Evolutionary conservation across 768 basidiomycete species (phyloP).

Genomic region (Lactarius pseudohatsudake): DNA sequence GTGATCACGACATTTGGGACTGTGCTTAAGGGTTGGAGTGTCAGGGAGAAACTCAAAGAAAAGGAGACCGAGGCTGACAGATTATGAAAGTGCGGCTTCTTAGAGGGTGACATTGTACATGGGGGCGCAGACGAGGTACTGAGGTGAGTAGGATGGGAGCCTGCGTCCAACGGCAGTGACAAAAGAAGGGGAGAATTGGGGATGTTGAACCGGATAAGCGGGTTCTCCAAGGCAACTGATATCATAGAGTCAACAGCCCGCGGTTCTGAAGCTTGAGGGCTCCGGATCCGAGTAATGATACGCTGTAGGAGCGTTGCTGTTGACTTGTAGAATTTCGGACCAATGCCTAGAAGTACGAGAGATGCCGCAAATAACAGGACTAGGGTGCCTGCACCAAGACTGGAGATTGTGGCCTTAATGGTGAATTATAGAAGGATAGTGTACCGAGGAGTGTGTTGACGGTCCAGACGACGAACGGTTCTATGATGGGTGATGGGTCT

Average conservation of each 20-base stretch:
- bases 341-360: slow-evolving; percentile 17
- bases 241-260: slow-evolving; percentile 15
- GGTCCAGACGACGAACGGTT: background rate
- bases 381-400: slow-evolving; percentile 24
- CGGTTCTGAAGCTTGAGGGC: slow-evolving; percentile 5
- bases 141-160: slow-evolving; percentile 6
- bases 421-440: slow-evolving; percentile 12
- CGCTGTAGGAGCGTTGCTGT: background rate
- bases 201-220: slow-evolving; percentile 21
- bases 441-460: background rate
- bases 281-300: slow-evolving; percentile 9
- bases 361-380: slow-evolving; percentile 9
- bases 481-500: background rate
- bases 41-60: slow-evolving; percentile 13
- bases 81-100: background rate
- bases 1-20: slow-evolving; percentile 28
- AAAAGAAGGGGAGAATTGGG: slow-evolving; percentile 26
- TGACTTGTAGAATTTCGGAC: slow-evolving; percentile 12
- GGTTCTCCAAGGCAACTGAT: slow-evolving; percentile 12
- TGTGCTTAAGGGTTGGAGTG: slow-evolving; percentile 16
- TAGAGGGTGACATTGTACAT: background rate
- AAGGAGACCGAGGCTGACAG: background rate
- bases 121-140: background rate
- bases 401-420: slow-evolving; percentile 18
- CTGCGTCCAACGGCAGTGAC: slow-evolving; percentile 15